Evolutionary conservation across 169 alveolate species (phyloP), one percentile per base, ranked within the genome.

Genomic region (Cyclospora cayetanensis): DNA sequence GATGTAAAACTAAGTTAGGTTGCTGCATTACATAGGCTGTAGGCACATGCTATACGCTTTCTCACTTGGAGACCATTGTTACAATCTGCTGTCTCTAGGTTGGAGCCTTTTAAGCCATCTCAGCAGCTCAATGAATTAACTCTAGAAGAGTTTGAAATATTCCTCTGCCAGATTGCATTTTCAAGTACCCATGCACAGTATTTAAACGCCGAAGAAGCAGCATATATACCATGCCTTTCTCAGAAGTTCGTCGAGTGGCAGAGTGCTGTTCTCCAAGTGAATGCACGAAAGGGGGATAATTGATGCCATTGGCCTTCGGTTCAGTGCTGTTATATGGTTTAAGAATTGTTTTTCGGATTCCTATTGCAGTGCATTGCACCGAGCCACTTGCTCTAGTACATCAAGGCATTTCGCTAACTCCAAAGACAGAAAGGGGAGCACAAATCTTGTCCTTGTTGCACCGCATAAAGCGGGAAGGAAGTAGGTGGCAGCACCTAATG

Each of bases 81-180:
- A 74, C 65, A 63, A 41, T 42, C 37, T 74, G 85, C 31, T 20
- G 1, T 37, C 18, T 39, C 27, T 20, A 74, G 85, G 85, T 41
- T 74, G 60, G 85, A 74, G 65, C 85, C 85, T 1, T 35, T n/a
- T 25, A 9, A 29, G 65, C 85, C 55, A 12, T 74, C 85, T 5
- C 85, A 74, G 55, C 85, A 74, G 29, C 85, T 74, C 12, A 74
- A 74, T n/a, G 85, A 74, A 74, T 37, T 74, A 27, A 74, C 34
- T 27, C 65, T 35, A 11, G 85, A 35, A 41, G 85, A 74, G 65
- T 74, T 74, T 27, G 85, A 74, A n/a, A 74, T 74, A 20, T 74
- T 74, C 85, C 85, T 74, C 85, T 74, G 85, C 31, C 85, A 74
- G 53, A 55, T 74, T 22, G 85, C 85, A 37, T 74, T 74, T 27